Percentiles rank a stretch among this genome's conserved stretches.
phyloP scores from a whole-genome alignment of 805 yeast genomes.

The Metschnikowia kunwiensis region DNA sequence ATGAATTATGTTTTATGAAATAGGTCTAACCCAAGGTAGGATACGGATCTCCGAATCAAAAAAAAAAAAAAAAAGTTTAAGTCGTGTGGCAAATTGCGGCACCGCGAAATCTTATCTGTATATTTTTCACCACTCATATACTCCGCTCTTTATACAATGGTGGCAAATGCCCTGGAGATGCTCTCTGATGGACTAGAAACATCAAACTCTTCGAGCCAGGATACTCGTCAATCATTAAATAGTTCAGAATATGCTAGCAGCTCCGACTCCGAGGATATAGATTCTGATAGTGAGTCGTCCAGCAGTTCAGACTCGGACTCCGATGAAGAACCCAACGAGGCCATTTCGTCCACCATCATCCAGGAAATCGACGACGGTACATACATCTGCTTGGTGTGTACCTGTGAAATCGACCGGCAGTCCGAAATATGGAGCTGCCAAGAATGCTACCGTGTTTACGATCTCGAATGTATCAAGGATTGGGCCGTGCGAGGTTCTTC shows the following conservation, averaged over 20 bases:
- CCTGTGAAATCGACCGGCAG: slow-evolving; percentile 67
- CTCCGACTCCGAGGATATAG: too few relatives aligned
- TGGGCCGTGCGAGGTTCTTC: slow-evolving; percentile 83
- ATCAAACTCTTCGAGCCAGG: too few relatives aligned
- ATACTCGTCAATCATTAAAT: too few relatives aligned
- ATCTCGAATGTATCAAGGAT: slow-evolving; percentile 74
- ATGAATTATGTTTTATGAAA: slow-evolving; percentile 1
- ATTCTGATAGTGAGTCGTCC: slow-evolving; percentile 4
- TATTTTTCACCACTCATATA: slow-evolving; percentile 1
- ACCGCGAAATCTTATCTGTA: slow-evolving; percentile 2
- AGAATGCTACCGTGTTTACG: slow-evolving; percentile 79
- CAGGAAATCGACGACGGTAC: slow-evolving; percentile 63
- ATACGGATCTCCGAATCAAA: too few relatives aligned
- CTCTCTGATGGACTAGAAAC: not conserved
- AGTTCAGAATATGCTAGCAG: too few relatives aligned
- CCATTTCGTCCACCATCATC: slow-evolving; percentile 42
- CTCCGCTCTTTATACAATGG: slow-evolving; percentile 4
- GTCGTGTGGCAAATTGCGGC: slow-evolving; percentile 8
- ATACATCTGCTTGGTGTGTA: slow-evolving; percentile 84
- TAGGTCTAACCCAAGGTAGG: too few relatives aligned
- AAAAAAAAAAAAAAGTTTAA: not conserved
- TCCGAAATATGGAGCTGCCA: slow-evolving; percentile 78
- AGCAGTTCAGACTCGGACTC: slow-evolving; percentile 9
- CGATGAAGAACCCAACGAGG: slow-evolving; percentile 20
- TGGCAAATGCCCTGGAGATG: not conserved